Base-by-base conservation (phyloP, 345 rosid genomes). In the Raphanus raphanistrum region DNA sequence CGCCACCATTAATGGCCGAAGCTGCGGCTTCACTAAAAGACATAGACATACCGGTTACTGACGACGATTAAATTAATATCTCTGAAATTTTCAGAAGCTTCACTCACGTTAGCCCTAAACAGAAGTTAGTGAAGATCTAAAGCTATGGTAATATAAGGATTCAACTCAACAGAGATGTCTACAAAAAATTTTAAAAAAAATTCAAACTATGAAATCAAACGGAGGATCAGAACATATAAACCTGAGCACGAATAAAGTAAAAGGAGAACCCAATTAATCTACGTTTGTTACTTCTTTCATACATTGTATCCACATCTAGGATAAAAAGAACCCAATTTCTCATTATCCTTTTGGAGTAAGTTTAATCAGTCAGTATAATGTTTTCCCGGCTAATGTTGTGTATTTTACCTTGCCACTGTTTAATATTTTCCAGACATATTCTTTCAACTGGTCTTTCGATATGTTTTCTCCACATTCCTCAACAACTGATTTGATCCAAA, bases 401-500 rank as follows among this genome's bases (percentile, higher is more conserved):
- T 54, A 21, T 21, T 48, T 64, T 83, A 93, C 98, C 99, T 96
- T 92, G 80, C 99, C 98, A 78, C 95, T 82, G 62, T 90, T 96
- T 61, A 96, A 72, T 81, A 98, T 96, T 82, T 90, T 91, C 99
- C 97, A 90, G 45, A 96, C 96, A 80, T 91, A 89, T 62, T 91
- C 99, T 83, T 90, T 88, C 75, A 96, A 82, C 71, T 89, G 97
- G 8, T 93, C 96, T 41, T 77, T 86, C 35, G 89, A 82, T 70
- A 89, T 82, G 84, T 85, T 76, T 76, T 90, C 97, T 62, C 99
- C 99, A 82, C 97, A 96, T 82, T 96, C 96, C 70, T 89, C 90
- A 2, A 96, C 96, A 72, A 89, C 92, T 61, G 96, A 88, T 80
- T 93, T 95, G 78, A 93, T 96, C 99, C 99, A 96, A 48, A 91